Evolutionary conservation across 2,329 filamentous ascomycete genomes (phyloP), one percentile per base, ranked within the genome.

Genomic region (Diaporthe ampelina): DNA sequence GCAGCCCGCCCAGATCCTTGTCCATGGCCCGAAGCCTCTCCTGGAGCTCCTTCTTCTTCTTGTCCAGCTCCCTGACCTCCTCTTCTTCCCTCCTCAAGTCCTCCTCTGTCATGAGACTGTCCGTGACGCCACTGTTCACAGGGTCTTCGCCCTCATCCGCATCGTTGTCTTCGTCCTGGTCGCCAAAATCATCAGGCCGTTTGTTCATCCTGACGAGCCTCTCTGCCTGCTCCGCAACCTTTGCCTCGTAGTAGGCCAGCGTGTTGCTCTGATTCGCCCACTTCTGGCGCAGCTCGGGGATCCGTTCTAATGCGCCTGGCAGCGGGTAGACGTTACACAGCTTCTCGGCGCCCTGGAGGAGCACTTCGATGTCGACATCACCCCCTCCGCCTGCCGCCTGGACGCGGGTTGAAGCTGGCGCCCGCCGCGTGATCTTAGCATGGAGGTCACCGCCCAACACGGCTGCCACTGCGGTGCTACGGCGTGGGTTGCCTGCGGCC

Each of bases 391-490:
- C 93, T 76, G 88, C 90, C 57, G 85, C 85, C 63, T 83, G 85
- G 17, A 82, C 81, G 48, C 86, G 59, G 7, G 35, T 32, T 86
- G 70, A 85, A 87, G 56, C 85, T 85, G 59, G 89, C 89, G 63
- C 88, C 89, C 88, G 90, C 74, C 87, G 87, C 73, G 91, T 88
- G 63, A 98, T 95, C 81, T 94, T 90, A 59, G 94, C 92, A 82
- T 98, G 95, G 82, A 98, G 90, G 77, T 97, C 94, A 0, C 92
- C 93, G 7, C 97, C 97, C 11, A 98, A 85, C 0, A 98, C 95
- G 10, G 95, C 94, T 3, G 95, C 94, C 2, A 98, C 95, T 13
- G 95, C 95, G 2, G 95, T 97, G 84, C 93, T 94, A 75, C 91
- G 89, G 77, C 90, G 91, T 57, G 91, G 92, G 76, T 87, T 88